Percentiles rank a stretch among this genome's conserved stretches.
phyloP scores from a whole-genome alignment of 495 filamentous ascomycete genomes.

The Thozetella sp. region DNA sequence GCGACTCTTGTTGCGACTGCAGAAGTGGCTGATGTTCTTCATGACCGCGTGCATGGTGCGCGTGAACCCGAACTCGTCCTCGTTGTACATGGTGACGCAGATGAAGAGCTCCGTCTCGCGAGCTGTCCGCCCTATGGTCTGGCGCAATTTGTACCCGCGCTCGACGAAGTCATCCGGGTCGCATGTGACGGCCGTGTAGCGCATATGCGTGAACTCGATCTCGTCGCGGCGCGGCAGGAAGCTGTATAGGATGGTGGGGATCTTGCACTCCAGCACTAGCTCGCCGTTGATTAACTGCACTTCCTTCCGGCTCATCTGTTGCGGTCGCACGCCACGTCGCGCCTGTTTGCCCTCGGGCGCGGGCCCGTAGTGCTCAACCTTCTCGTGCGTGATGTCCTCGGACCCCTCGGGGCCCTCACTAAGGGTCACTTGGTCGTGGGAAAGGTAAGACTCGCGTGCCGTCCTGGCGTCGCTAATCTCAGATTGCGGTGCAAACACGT shows the following conservation, averaged over 20 bases:
- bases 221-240: slow-evolving; percentile 92
- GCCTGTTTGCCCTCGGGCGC: slow-evolving; percentile 85
- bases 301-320: slow-evolving; percentile 91
- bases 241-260: slow-evolving; percentile 94
- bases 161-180: slow-evolving; percentile 94
- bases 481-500: slow-evolving; percentile 73
- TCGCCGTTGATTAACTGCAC: slow-evolving; percentile 96
- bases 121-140: slow-evolving; percentile 82
- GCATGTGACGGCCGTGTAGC: slow-evolving; percentile 99
- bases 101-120: slow-evolving; percentile 99
- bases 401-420: slow-evolving; percentile 34
- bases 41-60: slow-evolving; percentile 99
- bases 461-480: slow-evolving; percentile 42
- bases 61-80: slow-evolving; percentile 94
- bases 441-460: slow-evolving; percentile 63
- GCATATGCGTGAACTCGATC: slow-evolving; percentile 98
- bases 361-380: slow-evolving; percentile 78
- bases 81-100: slow-evolving; percentile 99
- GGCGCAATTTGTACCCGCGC: slow-evolving; percentile 91
- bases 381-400: slow-evolving; percentile 50
- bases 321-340: slow-evolving; percentile 78
- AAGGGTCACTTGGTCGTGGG: slow-evolving; percentile 55
- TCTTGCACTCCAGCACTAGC: slow-evolving; percentile 97
- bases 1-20: slow-evolving; percentile 84
- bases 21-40: slow-evolving; percentile 97